phyloP scores from a whole-genome alignment of 108 stramenopile genomes.

The Cylindrotheca closterium region DNA sequence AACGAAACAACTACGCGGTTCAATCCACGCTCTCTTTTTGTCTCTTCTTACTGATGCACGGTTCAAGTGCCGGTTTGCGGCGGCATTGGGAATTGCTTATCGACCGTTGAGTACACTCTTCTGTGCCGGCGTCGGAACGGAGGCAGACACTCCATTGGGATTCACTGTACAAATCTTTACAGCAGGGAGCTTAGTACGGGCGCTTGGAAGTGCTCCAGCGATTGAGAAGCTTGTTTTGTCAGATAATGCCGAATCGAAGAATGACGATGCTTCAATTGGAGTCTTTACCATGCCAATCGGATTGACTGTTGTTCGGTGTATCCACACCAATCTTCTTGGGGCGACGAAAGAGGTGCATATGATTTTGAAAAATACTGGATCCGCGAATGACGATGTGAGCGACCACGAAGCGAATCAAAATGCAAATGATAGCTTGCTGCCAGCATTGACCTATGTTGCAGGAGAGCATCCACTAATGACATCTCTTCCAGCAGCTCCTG shows the following conservation, averaged over 20 bases:
- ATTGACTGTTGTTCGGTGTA: conserved; percentile 74
- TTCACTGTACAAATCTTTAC: conserved; percentile 93
- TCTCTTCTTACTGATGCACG: conserved; percentile 77
- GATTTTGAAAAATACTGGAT: conserved; percentile 52
- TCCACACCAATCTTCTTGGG: conserved; percentile 84
- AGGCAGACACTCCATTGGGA: conserved; percentile 79
- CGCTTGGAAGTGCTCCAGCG: conserved; percentile 71
- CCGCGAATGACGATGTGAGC: conserved; percentile 41
- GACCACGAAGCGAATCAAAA: conserved; percentile 11
- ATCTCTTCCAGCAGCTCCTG: conserved; percentile 73
- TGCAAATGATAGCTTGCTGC: conserved; percentile 38
- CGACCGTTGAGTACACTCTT: conserved; percentile 80
- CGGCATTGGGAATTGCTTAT: conserved; percentile 83
- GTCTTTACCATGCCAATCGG: conserved; percentile 75
- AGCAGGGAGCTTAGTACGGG: conserved; percentile 82
- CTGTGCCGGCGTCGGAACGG: conserved; percentile 89
- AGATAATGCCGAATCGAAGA: conserved; percentile 42
- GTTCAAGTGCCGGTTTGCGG: conserved; percentile 85
- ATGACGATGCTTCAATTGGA: conserved; percentile 52
- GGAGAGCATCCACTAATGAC: conserved; percentile 81
- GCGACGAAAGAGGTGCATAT: conserved; percentile 75
- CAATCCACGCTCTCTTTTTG: conserved; percentile 73
- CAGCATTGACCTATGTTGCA: conserved; percentile 64
- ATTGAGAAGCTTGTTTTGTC: conserved; percentile 65
- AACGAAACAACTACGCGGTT: conserved; percentile 76